Percentiles rank a stretch among this genome's conserved stretches.
Evolutionary conservation across 164 flowering plant genomes (phyloP).

Genomic region (Hamamelis virginiana): DNA sequence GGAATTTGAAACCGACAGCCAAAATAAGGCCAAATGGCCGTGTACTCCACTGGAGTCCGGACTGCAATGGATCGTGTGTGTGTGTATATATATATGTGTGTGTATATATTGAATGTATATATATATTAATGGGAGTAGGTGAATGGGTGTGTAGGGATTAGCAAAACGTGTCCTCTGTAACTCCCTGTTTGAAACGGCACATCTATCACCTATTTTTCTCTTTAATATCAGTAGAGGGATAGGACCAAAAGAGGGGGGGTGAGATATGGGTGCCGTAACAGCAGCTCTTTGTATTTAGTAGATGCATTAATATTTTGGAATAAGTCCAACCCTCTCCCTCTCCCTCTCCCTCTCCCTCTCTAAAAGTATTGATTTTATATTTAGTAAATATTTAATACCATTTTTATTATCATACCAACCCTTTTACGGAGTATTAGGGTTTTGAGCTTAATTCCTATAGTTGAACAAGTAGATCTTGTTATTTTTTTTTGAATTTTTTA

Average conservation of each 20-base stretch:
- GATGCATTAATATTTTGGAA: background rate
- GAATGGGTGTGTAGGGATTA: background rate
- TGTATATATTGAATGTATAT: background rate
- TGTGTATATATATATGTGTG: too few relatives aligned
- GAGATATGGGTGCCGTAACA: conserved; percentile 23
- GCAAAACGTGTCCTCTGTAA: conserved; percentile 26
- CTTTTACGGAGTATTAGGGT: too few relatives aligned
- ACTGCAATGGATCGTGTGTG: too few relatives aligned
- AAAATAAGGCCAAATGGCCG: too few relatives aligned
- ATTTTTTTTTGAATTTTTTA: too few relatives aligned
- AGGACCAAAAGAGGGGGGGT: background rate
- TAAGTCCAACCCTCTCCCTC: background rate
- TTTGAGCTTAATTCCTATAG: too few relatives aligned
- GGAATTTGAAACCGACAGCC: too few relatives aligned
- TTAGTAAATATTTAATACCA: background rate
- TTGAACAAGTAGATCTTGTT: too few relatives aligned
- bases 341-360: background rate
- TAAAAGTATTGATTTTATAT: background rate
- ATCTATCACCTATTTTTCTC: background rate
- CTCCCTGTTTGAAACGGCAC: conserved; percentile 27
- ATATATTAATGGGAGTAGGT: conserved; percentile 1
- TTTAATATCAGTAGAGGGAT: background rate
- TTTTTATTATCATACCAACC: background rate
- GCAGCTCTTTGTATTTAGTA: conserved; percentile 18
- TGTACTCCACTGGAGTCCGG: too few relatives aligned